phyloP scores from a whole-genome alignment of 805 yeast species.

The Saturnispora bothae region DNA sequence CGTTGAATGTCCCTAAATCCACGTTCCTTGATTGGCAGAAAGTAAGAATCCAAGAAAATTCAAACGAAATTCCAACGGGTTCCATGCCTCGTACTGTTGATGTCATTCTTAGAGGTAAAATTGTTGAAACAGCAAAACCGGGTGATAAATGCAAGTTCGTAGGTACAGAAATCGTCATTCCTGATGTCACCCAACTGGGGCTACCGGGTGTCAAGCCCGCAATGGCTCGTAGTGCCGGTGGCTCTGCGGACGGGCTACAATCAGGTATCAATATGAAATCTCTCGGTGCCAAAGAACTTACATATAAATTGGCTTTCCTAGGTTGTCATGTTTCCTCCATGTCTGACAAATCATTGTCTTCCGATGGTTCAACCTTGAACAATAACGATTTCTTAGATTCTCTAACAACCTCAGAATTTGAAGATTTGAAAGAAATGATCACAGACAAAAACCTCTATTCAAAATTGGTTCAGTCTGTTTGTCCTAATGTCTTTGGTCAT shows the following conservation, averaged over 20 bases:
- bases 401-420: slow-evolving; percentile 69
- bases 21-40: slow-evolving; percentile 95
- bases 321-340: slow-evolving; percentile 83
- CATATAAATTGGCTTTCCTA: slow-evolving; percentile 81
- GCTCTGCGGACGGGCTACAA: slow-evolving; percentile 55
- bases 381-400: slow-evolving; percentile 63
- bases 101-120: slow-evolving; percentile 83
- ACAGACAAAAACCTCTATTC: slow-evolving; percentile 77
- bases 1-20: slow-evolving; percentile 71
- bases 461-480: slow-evolving; percentile 76
- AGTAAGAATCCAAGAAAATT: slow-evolving; percentile 88
- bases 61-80: slow-evolving; percentile 96
- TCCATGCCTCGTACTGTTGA: slow-evolving; percentile 97
- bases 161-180: slow-evolving; percentile 90
- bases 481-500: slow-evolving; percentile 96
- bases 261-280: slow-evolving; percentile 78
- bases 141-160: slow-evolving; percentile 93
- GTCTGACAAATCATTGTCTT: slow-evolving; percentile 23
- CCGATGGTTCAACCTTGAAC: slow-evolving; percentile 19
- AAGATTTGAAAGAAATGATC: slow-evolving; percentile 82
- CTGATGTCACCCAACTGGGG: slow-evolving; percentile 89
- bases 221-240: slow-evolving; percentile 50
- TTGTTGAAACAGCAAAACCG: slow-evolving; percentile 93
- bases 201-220: slow-evolving; percentile 91
- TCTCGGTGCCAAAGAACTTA: slow-evolving; percentile 89